A percentile compares a stretch with the other conserved stretches of the same genome.
These are phyloP conservation scores for Tolypocladium sp. DNA, from an alignment of 2,329 filamentous ascomycete species.

Conservation along the genomic window DNA sequence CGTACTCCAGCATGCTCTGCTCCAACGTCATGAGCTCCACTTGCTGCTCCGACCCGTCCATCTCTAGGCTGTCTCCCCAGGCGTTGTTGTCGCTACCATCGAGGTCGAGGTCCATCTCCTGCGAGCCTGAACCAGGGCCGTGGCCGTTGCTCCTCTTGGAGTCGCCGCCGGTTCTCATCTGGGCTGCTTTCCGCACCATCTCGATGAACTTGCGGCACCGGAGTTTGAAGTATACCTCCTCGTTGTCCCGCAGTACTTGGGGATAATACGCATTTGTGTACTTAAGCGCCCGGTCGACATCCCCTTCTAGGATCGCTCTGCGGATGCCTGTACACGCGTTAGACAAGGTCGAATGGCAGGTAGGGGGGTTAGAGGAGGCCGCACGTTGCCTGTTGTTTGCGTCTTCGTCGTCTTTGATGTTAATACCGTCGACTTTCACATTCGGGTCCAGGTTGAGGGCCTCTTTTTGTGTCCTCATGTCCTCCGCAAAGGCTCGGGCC, in stretches of 20 bases:
- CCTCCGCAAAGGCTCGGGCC: slow-evolving; percentile 75
- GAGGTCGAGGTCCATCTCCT: slow-evolving; percentile 49
- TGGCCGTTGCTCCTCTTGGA: slow-evolving; percentile 34
- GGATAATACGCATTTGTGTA: slow-evolving; percentile 72
- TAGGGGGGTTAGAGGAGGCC: slow-evolving; percentile 15
- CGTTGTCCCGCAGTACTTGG: slow-evolving; percentile 67
- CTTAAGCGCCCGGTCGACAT: slow-evolving; percentile 85
- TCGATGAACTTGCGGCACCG: slow-evolving; percentile 91
- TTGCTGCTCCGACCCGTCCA: slow-evolving; percentile 32
- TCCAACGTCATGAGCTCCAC: slow-evolving; percentile 41
- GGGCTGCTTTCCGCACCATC: slow-evolving; percentile 72
- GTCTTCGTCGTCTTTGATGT: slow-evolving; percentile 73
- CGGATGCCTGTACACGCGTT: slow-evolving; percentile 58
- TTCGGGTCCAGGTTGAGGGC: slow-evolving; percentile 53
- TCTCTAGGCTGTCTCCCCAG: slow-evolving; percentile 43
- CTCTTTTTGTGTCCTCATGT: slow-evolving; percentile 65
- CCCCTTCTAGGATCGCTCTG: slow-evolving; percentile 77
- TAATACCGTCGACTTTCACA: slow-evolving; percentile 46
- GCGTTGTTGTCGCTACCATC: slow-evolving; percentile 31
- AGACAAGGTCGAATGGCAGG: slow-evolving; percentile 2
- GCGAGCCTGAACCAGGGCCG: slow-evolving; percentile 24
- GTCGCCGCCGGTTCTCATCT: slow-evolving; percentile 44
- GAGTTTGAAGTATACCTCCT: slow-evolving; percentile 79
- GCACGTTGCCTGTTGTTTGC: slow-evolving; percentile 78
- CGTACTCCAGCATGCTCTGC: slow-evolving; percentile 66